Percentiles rank a stretch among this genome's conserved stretches.
phyloP scores from a whole-genome alignment of 768 basidiomycete species.

The Russula abietina region DNA sequence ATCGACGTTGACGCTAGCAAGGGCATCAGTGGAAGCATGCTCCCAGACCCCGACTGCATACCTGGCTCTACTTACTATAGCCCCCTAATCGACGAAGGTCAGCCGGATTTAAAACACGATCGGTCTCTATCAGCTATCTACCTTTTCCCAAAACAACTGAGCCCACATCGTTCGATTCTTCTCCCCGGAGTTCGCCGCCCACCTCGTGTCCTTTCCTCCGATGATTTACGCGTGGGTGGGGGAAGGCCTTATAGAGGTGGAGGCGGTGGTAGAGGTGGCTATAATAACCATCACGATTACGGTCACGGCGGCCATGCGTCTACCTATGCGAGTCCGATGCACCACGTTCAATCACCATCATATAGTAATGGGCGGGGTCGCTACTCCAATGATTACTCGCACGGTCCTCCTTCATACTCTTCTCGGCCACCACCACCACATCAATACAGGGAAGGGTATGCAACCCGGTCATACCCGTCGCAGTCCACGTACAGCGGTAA shows the following conservation, averaged over 20 bases:
- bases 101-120: slow-evolving; percentile 82
- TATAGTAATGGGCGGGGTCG: slow-evolving; percentile 27
- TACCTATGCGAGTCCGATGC: slow-evolving; percentile 8
- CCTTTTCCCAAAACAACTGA: slow-evolving; percentile 81
- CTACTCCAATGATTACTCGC: slow-evolving; percentile 25
- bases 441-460: slow-evolving; percentile 31
- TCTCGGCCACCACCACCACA: slow-evolving; percentile 30
- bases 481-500: slow-evolving; percentile 6
- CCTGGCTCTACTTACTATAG: slow-evolving; percentile 88
- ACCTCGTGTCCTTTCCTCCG: slow-evolving; percentile 52
- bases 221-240: slow-evolving; percentile 63
- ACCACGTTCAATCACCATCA: slow-evolving; percentile 12
- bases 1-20: slow-evolving; percentile 65
- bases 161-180: slow-evolving; percentile 79
- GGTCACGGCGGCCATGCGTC: slow-evolving; percentile 10
- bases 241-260: slow-evolving; percentile 35
- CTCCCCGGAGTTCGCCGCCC: slow-evolving; percentile 65
- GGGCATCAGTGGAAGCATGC: slow-evolving; percentile 73
- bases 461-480: slow-evolving; percentile 16
- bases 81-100: slow-evolving; percentile 52
- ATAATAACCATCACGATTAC: slow-evolving; percentile 25
- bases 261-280: slow-evolving; percentile 43
- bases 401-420: slow-evolving; percentile 21
- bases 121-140: slow-evolving; percentile 81
- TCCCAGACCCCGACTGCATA: slow-evolving; percentile 82